Evolutionary conservation across 352 stramenopile species (phyloP), one percentile per base, ranked within the genome.

Genomic region (Elongisporangium undulatum): DNA sequence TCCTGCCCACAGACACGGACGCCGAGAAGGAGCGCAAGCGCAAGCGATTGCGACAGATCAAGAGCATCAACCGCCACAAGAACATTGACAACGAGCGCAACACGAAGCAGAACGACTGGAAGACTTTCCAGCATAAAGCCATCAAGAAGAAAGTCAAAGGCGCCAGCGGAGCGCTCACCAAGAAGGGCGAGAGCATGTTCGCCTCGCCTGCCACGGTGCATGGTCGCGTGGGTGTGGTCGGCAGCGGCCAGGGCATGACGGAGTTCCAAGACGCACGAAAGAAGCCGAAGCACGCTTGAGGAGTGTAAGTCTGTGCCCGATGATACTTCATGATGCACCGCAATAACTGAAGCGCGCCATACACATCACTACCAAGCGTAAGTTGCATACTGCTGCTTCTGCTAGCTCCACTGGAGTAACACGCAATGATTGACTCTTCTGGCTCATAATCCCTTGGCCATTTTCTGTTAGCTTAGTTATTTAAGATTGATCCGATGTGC

Each of bases 121-220:
- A 92, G 53, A 73, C 81, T 22, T 96, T 96, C 68, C 81, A 94
- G 64, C 63, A 82, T 63, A 94, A 92, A 59, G 82, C 83, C 15
- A 64, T 78, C 50, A 89, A 95, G 71, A 89, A 89, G 62, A 66
- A 79, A 22, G 82, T 84, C 24, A 77, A 85, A 55, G 84, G 83
- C 17, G 72, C 74, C 10, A 91, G 80, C 51, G 79, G 80, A 29
- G 86, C 88, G 64, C 70, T 91, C 41, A 90, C 83, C 23, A 88
- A 85, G 62, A 82, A 82, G 17, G 89, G 89, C 56, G 87, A 72
- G 20, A 96, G 86, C 65, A 97, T 97, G 70, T 97, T 97, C 73
- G 82, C 86, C 23, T 93, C 87, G 6, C 87, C 90, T 9, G 89
- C 94, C 48, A 87, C 76, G 15, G 79, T 94, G 8, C 63, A 93